Base-by-base conservation (phyloP, 2,329 filamentous ascomycete genomes). In the Epichloe aotearoae region DNA sequence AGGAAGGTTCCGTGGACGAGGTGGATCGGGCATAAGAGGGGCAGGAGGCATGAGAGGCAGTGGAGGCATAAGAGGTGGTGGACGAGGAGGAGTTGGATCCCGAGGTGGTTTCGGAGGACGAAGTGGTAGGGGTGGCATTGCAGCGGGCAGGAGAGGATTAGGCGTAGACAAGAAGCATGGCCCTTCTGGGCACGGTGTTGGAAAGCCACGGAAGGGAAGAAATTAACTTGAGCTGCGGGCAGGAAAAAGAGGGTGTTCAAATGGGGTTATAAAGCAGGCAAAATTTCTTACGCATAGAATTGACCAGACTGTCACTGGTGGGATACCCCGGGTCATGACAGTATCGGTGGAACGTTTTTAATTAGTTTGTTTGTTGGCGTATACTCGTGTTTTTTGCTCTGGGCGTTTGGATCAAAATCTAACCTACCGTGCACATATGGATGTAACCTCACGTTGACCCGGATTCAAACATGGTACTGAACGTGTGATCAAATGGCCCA, bases 111-210 rank as follows among this genome's bases (percentile, higher is more conserved):
- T 69, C 6, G 65, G 66, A 61, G 33, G 63, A 63, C 45, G 67
- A 66, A 69, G 72, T 46, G 74, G 75, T 23, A 71, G 66, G 55
- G 74, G 73, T n/a, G 69, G 68, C 37, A 72, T 75, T 47, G 54
- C 68, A 5, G 66, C 66, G 44, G 72, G 73, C 5, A 65, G 75
- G 51, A 69, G 71, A 50, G 74, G 76, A 0, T 62, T 79, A 43
- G 76, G 76, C 14, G 69, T 70, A 49, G 72, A 74, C 40, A 76
- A 74, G 65, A 67, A 66, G 56, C 66, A 69, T 46, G 73, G 71
- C 4, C 58, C 66, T 38, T 63, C 65, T 1, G 63, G 62, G 3
- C 59, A 58, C 11, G 67, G 69, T 49, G 65, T 74, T n/a, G 68
- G 65, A 49, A 75, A 75, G 62, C 62, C 65, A 15, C 61, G 58